Evolutionary conservation across 2,329 filamentous ascomycete species (phyloP).

Genomic region (Ceratocystis alfenasii): DNA sequence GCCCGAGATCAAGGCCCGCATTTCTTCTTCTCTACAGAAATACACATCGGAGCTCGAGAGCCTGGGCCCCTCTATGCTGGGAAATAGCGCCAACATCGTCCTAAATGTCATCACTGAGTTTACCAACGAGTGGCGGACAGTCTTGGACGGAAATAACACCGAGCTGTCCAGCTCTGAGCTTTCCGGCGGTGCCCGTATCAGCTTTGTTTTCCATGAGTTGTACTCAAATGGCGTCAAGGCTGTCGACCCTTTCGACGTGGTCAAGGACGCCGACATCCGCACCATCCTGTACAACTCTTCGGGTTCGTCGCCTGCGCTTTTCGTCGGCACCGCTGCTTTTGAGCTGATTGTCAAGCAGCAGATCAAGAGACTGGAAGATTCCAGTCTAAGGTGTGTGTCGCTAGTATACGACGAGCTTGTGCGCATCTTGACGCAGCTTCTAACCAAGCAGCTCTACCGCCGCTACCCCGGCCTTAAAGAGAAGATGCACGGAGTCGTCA

Average conservation of each 20-base stretch:
- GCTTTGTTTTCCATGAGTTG: conserved; percentile 97
- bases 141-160: conserved; percentile 91
- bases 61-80: conserved; percentile 86
- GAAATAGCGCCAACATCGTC: conserved; percentile 91
- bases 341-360: conserved; percentile 98
- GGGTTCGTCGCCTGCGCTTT: conserved; percentile 90
- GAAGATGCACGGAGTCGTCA: conserved; percentile 88
- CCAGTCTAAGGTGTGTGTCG: conserved; percentile 92
- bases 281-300: conserved; percentile 98
- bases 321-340: conserved; percentile 96
- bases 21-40: conserved; percentile 85
- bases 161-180: conserved; percentile 90
- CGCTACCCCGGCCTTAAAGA: conserved; percentile 92
- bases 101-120: conserved; percentile 99
- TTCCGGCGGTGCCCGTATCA: conserved; percentile 94
- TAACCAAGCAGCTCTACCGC: conserved; percentile 80
- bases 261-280: conserved; percentile 95
- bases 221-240: conserved; percentile 97
- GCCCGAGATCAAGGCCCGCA: conserved; percentile 95
- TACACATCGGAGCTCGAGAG: conserved; percentile 70
- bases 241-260: conserved; percentile 90
- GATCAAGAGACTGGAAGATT: conserved; percentile 91
- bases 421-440: conserved; percentile 79
- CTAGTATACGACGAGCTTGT: conserved; percentile 96
- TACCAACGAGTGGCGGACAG: conserved; percentile 91